These are phyloP conservation scores for Leccinum sublutescens DNA, from an alignment of 768 basidiomycete species.

Conservation along the genomic window DNA sequence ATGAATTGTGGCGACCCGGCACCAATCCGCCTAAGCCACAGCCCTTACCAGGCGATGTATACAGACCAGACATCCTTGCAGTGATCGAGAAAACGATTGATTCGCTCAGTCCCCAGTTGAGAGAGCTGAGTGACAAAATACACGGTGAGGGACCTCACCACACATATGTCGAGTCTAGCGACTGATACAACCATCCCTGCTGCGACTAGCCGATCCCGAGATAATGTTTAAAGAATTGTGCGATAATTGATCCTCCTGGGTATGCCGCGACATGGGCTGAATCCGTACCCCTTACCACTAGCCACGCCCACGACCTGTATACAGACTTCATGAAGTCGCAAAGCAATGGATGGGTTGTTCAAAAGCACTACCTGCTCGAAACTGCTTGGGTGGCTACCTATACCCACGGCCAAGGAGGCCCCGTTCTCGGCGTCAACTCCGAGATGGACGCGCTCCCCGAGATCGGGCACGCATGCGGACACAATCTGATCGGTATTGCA, in stretches of 20 bases:
- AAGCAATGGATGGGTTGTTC: slow-evolving; percentile 54
- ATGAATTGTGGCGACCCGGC: slow-evolving; percentile 40
- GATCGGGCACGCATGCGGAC: slow-evolving; percentile 75
- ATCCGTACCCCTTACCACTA: slow-evolving; percentile 22
- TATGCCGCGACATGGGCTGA: neutral
- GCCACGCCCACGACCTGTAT: slow-evolving; percentile 69
- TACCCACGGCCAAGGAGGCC: slow-evolving; percentile 59
- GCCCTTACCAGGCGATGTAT: slow-evolving; percentile 34
- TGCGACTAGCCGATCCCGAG: slow-evolving; percentile 67
- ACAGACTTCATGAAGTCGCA: slow-evolving; percentile 64
- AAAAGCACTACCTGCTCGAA: slow-evolving; percentile 57
- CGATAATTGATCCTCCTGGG: neutral
- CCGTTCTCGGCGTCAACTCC: slow-evolving; percentile 66
- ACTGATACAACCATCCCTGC: neutral
- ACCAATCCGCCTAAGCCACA: slow-evolving; percentile 16
- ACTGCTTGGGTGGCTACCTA: slow-evolving; percentile 82
- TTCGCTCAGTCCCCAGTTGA: slow-evolving; percentile 52
- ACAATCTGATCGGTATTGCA: slow-evolving; percentile 77
- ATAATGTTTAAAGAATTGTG: slow-evolving; percentile 52
- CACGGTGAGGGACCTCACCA: slow-evolving; percentile 46
- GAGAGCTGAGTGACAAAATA: slow-evolving; percentile 66
- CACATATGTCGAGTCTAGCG: neutral
- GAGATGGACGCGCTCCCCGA: slow-evolving; percentile 70
- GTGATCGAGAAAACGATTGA: slow-evolving; percentile 45
- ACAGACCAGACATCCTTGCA: slow-evolving; percentile 56